These are phyloP conservation scores for Cerrena zonata DNA, from an alignment of 1,284 basidiomycete genomes.

Conservation along the genomic window DNA sequence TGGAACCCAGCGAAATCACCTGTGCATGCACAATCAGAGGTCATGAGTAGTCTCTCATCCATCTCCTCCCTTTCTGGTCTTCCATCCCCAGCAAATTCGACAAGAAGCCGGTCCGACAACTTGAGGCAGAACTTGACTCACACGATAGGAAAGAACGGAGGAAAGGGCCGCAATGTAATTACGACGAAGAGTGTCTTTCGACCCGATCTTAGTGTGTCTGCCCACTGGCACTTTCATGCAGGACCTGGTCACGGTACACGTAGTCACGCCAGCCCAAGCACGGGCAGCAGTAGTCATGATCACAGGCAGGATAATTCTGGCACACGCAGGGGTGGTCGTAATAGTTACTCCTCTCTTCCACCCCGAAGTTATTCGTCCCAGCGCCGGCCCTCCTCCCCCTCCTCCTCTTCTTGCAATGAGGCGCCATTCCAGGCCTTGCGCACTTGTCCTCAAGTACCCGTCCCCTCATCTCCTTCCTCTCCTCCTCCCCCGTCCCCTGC, in stretches of 20 bases:
- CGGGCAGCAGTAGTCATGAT: conserved; percentile 2
- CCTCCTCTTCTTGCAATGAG: conserved; percentile 19
- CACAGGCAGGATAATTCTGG: neutral
- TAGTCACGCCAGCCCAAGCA: conserved; percentile 9
- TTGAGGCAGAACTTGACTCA: conserved; percentile 10
- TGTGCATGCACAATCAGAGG: conserved; percentile 15
- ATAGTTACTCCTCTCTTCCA: conserved; percentile 11
- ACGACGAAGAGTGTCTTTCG: conserved; percentile 12
- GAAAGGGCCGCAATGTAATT: conserved; percentile 14
- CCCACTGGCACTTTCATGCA: conserved; percentile 11
- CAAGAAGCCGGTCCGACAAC: conserved; percentile 17
- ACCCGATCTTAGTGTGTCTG: conserved; percentile 14
- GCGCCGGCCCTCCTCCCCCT: conserved; percentile 15
- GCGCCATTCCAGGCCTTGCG: conserved; percentile 15
- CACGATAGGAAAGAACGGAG: conserved; percentile 17
- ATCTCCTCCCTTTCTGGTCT: conserved; percentile 19
- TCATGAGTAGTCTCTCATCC: conserved; percentile 24
- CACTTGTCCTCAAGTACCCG: conserved; percentile 18
- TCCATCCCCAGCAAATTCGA: conserved; percentile 13
- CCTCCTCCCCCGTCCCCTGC: conserved; percentile 8
- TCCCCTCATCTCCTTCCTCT: conserved; percentile 16
- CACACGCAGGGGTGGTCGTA: neutral
- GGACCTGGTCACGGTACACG: too few relatives aligned
- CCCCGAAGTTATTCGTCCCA: conserved; percentile 15
- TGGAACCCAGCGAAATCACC: conserved; percentile 26